Evolutionary conservation across 164 flowering plant species (phyloP).

Genomic region (Taxillus chinensis): DNA sequence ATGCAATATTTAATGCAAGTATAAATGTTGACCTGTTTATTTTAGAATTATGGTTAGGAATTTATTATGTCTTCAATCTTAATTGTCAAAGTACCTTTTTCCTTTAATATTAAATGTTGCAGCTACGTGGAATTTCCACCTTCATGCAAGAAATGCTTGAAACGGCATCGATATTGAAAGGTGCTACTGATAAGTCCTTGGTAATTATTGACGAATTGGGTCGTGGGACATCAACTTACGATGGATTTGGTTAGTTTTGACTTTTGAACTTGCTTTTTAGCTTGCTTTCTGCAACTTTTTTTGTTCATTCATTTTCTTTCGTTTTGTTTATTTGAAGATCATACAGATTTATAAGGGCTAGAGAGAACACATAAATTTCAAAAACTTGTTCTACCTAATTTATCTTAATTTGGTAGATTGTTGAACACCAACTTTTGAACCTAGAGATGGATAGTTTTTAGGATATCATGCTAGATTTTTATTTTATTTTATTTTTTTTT

Average conservation of each 20-base stretch:
- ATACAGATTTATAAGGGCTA: too few relatives aligned
- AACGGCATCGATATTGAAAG: constrained; percentile 94
- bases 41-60: too few relatives aligned
- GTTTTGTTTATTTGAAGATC: background rate
- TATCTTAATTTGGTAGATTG: too few relatives aligned
- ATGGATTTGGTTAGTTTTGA: constrained; percentile 84
- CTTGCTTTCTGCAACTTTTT: background rate
- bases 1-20: too few relatives aligned
- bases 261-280: background rate
- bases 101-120: constrained; percentile 6
- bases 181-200: constrained; percentile 86
- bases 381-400: too few relatives aligned
- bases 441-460: too few relatives aligned
- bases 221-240: constrained; percentile 98
- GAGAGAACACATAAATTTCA: too few relatives aligned
- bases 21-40: too few relatives aligned
- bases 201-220: constrained; percentile 97
- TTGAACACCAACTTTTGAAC: too few relatives aligned
- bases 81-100: background rate
- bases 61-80: background rate
- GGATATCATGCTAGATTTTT: too few relatives aligned
- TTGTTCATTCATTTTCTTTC: background rate
- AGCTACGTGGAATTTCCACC: constrained; percentile 95
- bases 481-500: too few relatives aligned
- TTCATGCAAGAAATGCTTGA: constrained; percentile 99